These are phyloP conservation scores for Omphalotus olearius DNA, from an alignment of 1,284 basidiomycete genomes.

Conservation along the genomic window DNA sequence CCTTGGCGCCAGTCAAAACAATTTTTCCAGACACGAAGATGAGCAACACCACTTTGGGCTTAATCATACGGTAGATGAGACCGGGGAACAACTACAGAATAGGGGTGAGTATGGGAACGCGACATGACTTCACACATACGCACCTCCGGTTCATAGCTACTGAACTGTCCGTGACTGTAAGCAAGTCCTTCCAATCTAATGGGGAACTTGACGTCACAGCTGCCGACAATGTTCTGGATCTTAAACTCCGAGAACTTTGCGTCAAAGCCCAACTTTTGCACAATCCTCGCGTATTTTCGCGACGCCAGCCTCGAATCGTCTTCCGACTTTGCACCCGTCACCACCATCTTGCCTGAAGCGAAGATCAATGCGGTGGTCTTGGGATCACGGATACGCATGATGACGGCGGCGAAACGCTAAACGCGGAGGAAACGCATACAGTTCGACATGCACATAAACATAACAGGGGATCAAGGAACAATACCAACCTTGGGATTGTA, in stretches of 20 bases:
- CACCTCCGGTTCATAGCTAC: constrained; percentile 96
- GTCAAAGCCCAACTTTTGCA: constrained; percentile 99
- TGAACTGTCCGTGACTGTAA: constrained; percentile 98
- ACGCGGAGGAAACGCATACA: constrained; percentile 50
- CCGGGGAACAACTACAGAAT: constrained; percentile 89
- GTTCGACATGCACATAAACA: constrained; percentile 53
- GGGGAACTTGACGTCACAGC: constrained; percentile 99
- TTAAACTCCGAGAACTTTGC: constrained; percentile 99
- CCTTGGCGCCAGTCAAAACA: constrained; percentile 98
- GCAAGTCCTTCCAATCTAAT: constrained; percentile 97
- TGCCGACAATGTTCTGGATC: constrained; percentile 99
- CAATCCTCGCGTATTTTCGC: constrained; percentile 98
- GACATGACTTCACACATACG: constrained; percentile 24
- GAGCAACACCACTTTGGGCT: constrained; percentile 97
- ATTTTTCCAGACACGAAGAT: constrained; percentile 99
- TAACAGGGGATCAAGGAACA: constrained; percentile 31
- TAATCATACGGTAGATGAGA: constrained; percentile 99
- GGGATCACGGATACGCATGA: constrained; percentile 99
- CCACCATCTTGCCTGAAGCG: constrained; percentile 99
- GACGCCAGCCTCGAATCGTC: constrained; percentile 97
- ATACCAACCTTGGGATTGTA: constrained; percentile 98
- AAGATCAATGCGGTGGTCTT: constrained; percentile 99
- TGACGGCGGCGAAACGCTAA: constrained; percentile 99
- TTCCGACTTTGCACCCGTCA: constrained; percentile 98
- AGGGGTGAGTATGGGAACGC: constrained; percentile 8